Percentiles rank a stretch among this genome's conserved stretches.
These are phyloP conservation scores for Combretum micranthum DNA, from an alignment of 345 rosid species.

Conservation along the genomic window DNA sequence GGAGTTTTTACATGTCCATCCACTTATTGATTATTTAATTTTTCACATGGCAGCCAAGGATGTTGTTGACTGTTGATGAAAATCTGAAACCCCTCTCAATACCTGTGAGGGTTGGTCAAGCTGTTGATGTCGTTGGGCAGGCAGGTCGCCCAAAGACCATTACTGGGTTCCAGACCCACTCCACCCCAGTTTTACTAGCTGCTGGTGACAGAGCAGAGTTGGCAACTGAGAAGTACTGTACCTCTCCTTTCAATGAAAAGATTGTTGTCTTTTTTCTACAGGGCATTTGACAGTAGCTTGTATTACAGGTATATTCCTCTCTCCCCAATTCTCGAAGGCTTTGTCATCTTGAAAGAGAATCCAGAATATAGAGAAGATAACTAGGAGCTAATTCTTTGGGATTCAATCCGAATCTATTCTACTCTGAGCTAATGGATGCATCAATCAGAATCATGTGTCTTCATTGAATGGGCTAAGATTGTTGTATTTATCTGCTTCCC, in stretches of 20 bases:
- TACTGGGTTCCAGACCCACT: conserved; percentile 95
- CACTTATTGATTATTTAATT: neutral
- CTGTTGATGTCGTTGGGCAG: conserved; percentile 95
- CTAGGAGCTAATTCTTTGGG: conserved; percentile 3
- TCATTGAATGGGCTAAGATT: too few relatives aligned
- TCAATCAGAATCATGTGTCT: too few relatives aligned
- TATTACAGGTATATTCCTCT: conserved; percentile 69
- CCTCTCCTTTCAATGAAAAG: neutral
- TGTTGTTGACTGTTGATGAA: conserved; percentile 85
- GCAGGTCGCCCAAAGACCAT: conserved; percentile 96
- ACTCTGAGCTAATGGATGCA: too few relatives aligned
- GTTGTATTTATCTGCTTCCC: too few relatives aligned
- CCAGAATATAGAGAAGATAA: conserved; percentile 70
- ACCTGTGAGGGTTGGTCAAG: conserved; percentile 92
- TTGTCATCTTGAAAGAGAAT: conserved; percentile 76
- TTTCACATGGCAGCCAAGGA: conserved; percentile 60
- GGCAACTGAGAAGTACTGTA: conserved; percentile 80
- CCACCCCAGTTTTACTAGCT: conserved; percentile 89
- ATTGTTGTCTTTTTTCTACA: neutral
- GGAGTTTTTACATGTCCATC: neutral
- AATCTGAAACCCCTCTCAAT: conserved; percentile 73
- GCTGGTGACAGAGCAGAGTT: conserved; percentile 94
- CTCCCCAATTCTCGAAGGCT: conserved; percentile 88
- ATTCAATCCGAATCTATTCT: too few relatives aligned
- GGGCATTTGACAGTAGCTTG: neutral